phyloP scores from a whole-genome alignment of 2,329 filamentous ascomycete species.

The Pseudocercospora vitis region DNA sequence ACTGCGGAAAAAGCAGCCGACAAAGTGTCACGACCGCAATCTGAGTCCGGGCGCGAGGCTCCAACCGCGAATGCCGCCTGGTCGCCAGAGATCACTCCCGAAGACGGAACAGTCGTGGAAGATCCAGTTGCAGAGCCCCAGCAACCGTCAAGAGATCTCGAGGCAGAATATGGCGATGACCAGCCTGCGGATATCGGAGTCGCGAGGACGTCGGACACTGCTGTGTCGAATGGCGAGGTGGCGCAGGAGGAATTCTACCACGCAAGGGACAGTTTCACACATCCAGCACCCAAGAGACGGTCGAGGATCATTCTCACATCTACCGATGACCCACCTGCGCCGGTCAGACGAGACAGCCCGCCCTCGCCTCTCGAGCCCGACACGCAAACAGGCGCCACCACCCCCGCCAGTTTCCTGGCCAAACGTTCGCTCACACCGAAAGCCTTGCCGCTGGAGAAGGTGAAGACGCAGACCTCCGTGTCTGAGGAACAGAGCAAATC shows the following conservation, averaged over 20 bases:
- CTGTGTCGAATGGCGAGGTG: slow-evolving; percentile 16
- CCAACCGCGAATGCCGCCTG: background rate
- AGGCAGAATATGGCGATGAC: slow-evolving; percentile 10
- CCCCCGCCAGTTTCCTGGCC: slow-evolving; percentile 19
- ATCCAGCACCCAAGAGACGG: slow-evolving; percentile 16
- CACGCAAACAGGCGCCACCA: slow-evolving; percentile 8
- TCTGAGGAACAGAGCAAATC: slow-evolving; percentile 5
- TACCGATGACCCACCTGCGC: slow-evolving; percentile 9
- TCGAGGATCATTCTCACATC: slow-evolving; percentile 22
- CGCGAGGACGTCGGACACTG: slow-evolving; percentile 44
- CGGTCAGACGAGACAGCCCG: slow-evolving; percentile 7
- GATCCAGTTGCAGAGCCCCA: slow-evolving; percentile 5
- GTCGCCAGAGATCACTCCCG: slow-evolving; percentile 9
- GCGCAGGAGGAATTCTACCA: slow-evolving; percentile 16
- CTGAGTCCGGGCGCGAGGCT: slow-evolving; percentile 10
- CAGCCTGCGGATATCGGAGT: slow-evolving; percentile 40
- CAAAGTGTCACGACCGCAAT: slow-evolving; percentile 10
- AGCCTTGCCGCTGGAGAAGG: slow-evolving; percentile 5
- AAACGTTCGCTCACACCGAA: slow-evolving; percentile 19
- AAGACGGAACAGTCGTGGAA: slow-evolving; percentile 9
- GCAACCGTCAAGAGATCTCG: slow-evolving; percentile 10
- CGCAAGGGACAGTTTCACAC: slow-evolving; percentile 26
- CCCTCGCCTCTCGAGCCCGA: slow-evolving; percentile 5
- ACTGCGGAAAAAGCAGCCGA: slow-evolving; percentile 6
- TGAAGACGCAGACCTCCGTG: slow-evolving; percentile 8